Conservation (phyloP, 2,329 filamentous ascomycete species). For the Diaporthe citriasiana region DNA sequence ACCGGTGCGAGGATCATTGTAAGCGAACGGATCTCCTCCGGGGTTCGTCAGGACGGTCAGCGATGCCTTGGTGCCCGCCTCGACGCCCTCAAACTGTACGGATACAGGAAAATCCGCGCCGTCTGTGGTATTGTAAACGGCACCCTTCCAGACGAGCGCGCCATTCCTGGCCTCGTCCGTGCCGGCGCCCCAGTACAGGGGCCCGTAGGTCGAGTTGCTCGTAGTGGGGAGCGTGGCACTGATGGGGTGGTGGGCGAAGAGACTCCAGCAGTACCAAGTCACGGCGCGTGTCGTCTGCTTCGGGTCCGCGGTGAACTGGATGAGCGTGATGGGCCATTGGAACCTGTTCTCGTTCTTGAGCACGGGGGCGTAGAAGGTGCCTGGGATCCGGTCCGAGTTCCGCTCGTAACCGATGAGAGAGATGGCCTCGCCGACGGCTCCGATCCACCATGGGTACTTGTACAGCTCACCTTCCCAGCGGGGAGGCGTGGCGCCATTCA, state of each 20-base stretch:
- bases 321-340: constrained; percentile 65
- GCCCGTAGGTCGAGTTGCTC: constrained; percentile 57
- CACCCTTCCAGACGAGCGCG: constrained; percentile 64
- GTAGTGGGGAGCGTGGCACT: constrained; percentile 61
- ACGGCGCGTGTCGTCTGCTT: constrained; percentile 64
- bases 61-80: constrained; percentile 55
- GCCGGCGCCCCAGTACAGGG: constrained; percentile 66
- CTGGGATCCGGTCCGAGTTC: constrained; percentile 71
- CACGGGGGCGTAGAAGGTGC: constrained; percentile 65
- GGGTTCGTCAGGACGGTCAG: constrained; percentile 62
- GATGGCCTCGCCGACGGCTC: constrained; percentile 74
- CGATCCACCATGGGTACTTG: constrained; percentile 69
- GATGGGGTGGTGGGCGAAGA: constrained; percentile 62
- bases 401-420: constrained; percentile 75
- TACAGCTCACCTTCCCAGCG: constrained; percentile 61
- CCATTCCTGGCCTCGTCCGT: constrained; percentile 55
- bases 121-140: constrained; percentile 66
- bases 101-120: constrained; percentile 59
- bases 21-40: constrained; percentile 56
- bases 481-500: constrained; percentile 60
- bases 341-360: constrained; percentile 64
- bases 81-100: constrained; percentile 60
- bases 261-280: constrained; percentile 64
- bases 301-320: constrained; percentile 64
- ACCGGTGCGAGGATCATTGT: constrained; percentile 60